Percentiles rank a stretch among this genome's conserved stretches.
These are phyloP conservation scores for Toxicodendron radicans DNA, from an alignment of 345 rosid genomes.

Conservation along the genomic window DNA sequence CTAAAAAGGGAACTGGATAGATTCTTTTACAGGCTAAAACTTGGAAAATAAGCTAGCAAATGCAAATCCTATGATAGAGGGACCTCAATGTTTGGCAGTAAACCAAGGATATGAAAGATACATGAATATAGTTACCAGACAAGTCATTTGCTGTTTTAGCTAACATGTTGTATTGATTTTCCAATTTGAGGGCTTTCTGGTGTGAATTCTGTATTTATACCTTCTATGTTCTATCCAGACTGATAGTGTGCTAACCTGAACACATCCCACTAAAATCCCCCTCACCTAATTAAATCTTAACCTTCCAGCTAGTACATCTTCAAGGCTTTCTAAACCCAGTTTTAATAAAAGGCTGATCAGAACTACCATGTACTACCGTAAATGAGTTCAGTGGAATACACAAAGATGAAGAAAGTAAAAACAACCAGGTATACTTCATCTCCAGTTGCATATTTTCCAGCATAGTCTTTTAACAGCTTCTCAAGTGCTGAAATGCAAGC, in stretches of 20 bases:
- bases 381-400: conserved; percentile 1
- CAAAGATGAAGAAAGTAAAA: conserved; percentile 10
- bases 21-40: too few relatives aligned
- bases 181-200: background rate
- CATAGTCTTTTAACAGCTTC: conserved; percentile 52
- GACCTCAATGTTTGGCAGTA: too few relatives aligned
- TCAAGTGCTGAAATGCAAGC: conserved; percentile 61
- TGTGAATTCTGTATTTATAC: background rate
- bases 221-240: background rate
- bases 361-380: background rate
- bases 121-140: background rate
- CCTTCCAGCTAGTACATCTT: too few relatives aligned
- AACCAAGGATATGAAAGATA: background rate
- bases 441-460: conserved; percentile 79
- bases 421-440: conserved; percentile 70
- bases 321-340: too few relatives aligned
- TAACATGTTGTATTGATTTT: background rate
- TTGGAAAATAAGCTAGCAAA: too few relatives aligned
- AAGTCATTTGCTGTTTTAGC: too few relatives aligned
- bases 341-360: background rate
- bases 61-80: too few relatives aligned
- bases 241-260: background rate
- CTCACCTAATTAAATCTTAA: background rate
- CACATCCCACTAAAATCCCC: background rate
- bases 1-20: too few relatives aligned